phyloP scores from a whole-genome alignment of 169 alveolate species.

The Plasmodium chabaudi region DNA sequence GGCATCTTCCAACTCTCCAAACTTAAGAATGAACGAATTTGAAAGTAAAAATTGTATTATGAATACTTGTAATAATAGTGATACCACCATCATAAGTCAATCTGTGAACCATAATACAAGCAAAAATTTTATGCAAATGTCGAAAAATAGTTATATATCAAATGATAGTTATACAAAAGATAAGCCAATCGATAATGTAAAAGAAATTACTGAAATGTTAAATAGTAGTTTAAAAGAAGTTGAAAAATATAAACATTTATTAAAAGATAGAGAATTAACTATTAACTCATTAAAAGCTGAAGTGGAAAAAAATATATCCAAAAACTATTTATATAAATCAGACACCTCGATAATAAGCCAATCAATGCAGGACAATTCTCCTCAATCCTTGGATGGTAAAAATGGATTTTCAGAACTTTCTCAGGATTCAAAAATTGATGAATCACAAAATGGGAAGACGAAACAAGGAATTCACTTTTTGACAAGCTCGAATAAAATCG shows the following conservation, averaged over 20 bases:
- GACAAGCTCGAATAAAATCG: not conserved
- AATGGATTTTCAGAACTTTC: not conserved
- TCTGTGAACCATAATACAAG: not conserved
- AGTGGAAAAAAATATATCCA: constrained; percentile 18
- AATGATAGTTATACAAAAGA: not conserved
- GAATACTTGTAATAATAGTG: not conserved
- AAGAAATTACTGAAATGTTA: constrained; percentile 11
- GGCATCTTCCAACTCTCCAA: not conserved
- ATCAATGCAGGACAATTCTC: constrained; percentile 16
- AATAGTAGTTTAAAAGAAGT: constrained; percentile 36
- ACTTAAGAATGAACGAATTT: not conserved
- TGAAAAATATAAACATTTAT: constrained; percentile 23
- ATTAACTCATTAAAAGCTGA: constrained; percentile 25
- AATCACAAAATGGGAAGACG: not conserved
- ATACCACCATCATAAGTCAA: not conserved
- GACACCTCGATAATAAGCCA: not conserved
- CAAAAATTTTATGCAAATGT: not conserved
- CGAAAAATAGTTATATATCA: not conserved
- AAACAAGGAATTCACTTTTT: not conserved
- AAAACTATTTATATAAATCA: constrained; percentile 2
- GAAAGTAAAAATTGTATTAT: not conserved
- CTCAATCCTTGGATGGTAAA: not conserved
- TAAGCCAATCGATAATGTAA: not conserved
- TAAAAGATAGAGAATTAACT: constrained; percentile 58
- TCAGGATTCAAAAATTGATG: not conserved